Conservation (phyloP, 768 basidiomycete species). For the Boletus pseudopeckii region DNA sequence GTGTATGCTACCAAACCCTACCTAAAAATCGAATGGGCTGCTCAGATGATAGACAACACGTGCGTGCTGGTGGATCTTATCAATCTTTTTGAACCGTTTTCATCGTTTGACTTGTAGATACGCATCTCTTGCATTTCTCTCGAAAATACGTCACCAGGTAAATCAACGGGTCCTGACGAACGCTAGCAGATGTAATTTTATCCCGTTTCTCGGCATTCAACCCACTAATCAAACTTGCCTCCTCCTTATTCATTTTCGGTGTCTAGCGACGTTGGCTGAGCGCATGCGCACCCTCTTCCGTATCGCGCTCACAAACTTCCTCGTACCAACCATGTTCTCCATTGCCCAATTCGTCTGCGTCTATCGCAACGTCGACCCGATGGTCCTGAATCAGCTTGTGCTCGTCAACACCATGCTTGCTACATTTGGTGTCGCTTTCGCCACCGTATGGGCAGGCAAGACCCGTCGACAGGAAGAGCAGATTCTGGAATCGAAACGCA, state of each 20-base stretch:
- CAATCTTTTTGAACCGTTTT: not conserved
- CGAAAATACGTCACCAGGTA: slow-evolving; percentile 2
- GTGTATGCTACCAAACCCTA: slow-evolving; percentile 19
- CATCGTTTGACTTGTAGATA: slow-evolving; percentile 1
- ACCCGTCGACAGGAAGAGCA: not conserved
- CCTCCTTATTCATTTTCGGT: not conserved
- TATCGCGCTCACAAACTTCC: slow-evolving; percentile 28
- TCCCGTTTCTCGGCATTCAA: not conserved
- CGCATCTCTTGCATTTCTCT: slow-evolving; percentile 9
- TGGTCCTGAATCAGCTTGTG: not conserved
- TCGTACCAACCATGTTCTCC: slow-evolving; percentile 18
- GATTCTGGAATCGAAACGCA: not conserved
- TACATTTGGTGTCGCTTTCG: slow-evolving; percentile 13
- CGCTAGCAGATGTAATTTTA: not conserved
- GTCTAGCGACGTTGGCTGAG: not conserved
- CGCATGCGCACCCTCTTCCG: slow-evolving; percentile 19
- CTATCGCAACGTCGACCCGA: not conserved
- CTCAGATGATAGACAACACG: slow-evolving; percentile 30
- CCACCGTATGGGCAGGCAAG: slow-evolving; percentile 4
- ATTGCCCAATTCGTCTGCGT: slow-evolving; percentile 7
- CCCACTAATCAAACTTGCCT: not conserved
- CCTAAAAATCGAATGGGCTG: slow-evolving; percentile 30
- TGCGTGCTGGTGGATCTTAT: not conserved
- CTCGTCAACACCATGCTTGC: slow-evolving; percentile 7
- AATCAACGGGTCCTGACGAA: not conserved